phyloP scores from a whole-genome alignment of 225 moss, liverwort and hornwort species.

The Pseudisothecium myosuroides region DNA sequence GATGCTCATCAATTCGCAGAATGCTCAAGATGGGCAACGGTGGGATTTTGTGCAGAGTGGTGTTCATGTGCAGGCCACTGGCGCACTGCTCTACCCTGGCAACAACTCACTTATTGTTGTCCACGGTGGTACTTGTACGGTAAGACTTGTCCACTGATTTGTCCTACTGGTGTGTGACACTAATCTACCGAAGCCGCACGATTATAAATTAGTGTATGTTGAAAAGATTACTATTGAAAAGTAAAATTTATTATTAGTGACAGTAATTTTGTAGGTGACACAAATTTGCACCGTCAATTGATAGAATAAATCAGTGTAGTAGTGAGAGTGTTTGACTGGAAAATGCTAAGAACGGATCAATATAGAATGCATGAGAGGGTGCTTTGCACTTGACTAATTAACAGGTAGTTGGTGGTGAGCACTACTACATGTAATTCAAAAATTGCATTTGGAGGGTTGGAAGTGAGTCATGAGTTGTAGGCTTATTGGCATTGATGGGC shows the following conservation, averaged over 20 bases:
- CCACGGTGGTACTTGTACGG: neutral
- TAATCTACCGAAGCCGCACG: neutral
- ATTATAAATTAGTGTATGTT: neutral
- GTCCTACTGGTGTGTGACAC: neutral
- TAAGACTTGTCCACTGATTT: neutral
- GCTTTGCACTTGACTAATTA: neutral
- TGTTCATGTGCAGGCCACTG: conserved; percentile 2
- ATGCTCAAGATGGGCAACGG: neutral
- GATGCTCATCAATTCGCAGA: neutral
- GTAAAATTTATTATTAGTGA: neutral
- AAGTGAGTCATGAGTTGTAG: neutral
- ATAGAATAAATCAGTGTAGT: neutral
- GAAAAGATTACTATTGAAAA: neutral
- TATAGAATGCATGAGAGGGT: neutral
- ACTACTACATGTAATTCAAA: neutral
- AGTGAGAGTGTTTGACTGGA: neutral
- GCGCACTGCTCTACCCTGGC: neutral
- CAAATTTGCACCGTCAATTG: neutral
- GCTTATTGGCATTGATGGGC: neutral
- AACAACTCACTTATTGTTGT: conserved; percentile 1
- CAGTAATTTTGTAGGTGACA: neutral
- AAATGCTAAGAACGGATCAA: neutral
- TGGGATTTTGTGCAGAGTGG: neutral
- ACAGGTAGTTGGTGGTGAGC: neutral
- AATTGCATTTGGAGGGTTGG: neutral